Percentiles rank a stretch among this genome's conserved stretches.
These are phyloP conservation scores for Pseudognaphalium luteoalbum DNA, from an alignment of 129 eudicot genomes.

Conservation along the genomic window DNA sequence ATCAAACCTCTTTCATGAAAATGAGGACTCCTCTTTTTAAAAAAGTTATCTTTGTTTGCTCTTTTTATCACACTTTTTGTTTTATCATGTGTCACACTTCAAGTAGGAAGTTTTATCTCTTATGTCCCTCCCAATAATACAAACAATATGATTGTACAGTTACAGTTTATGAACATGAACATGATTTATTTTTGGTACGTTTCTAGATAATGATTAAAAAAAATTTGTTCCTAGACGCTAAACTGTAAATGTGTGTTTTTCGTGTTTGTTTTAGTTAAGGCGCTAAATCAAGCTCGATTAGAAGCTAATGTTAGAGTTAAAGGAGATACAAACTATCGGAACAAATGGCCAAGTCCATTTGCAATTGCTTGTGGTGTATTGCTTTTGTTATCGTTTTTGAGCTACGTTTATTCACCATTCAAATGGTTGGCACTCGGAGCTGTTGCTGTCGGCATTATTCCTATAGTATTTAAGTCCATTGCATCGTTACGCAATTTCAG, in stretches of 20 bases:
- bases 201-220: not conserved
- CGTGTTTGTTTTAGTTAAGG: conserved; percentile 48
- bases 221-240: too few species aligned
- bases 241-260: not conserved
- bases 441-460: conserved; percentile 57
- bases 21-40: not conserved
- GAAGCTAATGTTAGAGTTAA: conserved; percentile 65
- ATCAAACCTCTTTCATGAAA: conserved; percentile 12
- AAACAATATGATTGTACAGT: too few species aligned
- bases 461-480: conserved; percentile 49
- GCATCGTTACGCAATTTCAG: conserved; percentile 49
- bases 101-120: not conserved
- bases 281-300: conserved; percentile 66
- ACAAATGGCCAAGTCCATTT: conserved; percentile 82
- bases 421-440: conserved; percentile 71
- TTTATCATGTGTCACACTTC: not conserved
- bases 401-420: conserved; percentile 55
- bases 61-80: not conserved
- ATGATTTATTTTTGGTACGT: too few species aligned
- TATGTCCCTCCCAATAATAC: not conserved
- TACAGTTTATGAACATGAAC: too few species aligned
- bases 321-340: conserved; percentile 43
- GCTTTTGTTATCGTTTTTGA: conserved; percentile 59
- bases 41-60: conserved; percentile 13
- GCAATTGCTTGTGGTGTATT: conserved; percentile 57